phyloP scores from a whole-genome alignment of 2,329 filamentous ascomycete species.

The Aspergillus sp. region DNA sequence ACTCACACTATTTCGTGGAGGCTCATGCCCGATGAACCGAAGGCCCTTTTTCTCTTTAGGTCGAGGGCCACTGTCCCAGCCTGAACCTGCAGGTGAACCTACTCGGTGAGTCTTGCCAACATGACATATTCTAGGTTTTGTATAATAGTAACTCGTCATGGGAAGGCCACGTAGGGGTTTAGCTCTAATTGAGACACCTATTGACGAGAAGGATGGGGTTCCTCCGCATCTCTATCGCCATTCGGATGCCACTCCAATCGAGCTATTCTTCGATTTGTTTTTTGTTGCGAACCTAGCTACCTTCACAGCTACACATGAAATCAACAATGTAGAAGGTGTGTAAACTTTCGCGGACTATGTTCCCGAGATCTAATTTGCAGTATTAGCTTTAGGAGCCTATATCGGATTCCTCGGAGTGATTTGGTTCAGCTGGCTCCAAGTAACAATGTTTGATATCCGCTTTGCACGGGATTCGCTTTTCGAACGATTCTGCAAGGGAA shows the following conservation, averaged over 20 bases:
- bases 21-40: constrained; percentile 27
- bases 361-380: constrained; percentile 13
- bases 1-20: not conserved
- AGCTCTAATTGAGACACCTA: constrained; percentile 37
- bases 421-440: constrained; percentile 69
- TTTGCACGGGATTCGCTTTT: constrained; percentile 66
- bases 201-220: constrained; percentile 26
- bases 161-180: constrained; percentile 20
- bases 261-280: constrained; percentile 62
- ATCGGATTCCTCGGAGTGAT: constrained; percentile 59
- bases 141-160: constrained; percentile 3
- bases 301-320: constrained; percentile 58
- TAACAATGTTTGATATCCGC: constrained; percentile 64
- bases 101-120: constrained; percentile 23
- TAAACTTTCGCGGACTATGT: not conserved
- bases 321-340: constrained; percentile 49
- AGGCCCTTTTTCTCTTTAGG: constrained; percentile 32
- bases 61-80: constrained; percentile 24
- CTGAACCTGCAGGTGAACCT: constrained; percentile 12
- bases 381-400: constrained; percentile 45
- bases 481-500: constrained; percentile 58
- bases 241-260: constrained; percentile 55
- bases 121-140: not conserved
- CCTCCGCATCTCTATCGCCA: constrained; percentile 41
- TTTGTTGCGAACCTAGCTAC: constrained; percentile 66